Evolutionary conservation across 495 filamentous ascomycete genomes (phyloP).

Genomic region (Hypoxylon fuscum): DNA sequence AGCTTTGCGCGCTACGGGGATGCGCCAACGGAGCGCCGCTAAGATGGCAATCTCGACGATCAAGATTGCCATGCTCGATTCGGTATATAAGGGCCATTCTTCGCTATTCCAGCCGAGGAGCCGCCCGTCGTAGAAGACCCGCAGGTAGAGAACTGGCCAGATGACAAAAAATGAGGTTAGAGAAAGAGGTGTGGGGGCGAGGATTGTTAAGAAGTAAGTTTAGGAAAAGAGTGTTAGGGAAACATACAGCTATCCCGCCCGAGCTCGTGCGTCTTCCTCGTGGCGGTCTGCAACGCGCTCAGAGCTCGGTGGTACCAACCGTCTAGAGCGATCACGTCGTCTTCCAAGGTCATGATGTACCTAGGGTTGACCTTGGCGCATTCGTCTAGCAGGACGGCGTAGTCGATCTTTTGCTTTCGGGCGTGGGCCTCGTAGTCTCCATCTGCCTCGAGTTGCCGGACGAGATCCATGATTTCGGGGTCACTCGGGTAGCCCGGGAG

Average conservation of each 20-base stretch:
- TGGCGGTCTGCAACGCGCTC: constrained; percentile 49
- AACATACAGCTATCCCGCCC: constrained; percentile 45
- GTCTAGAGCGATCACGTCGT: constrained; percentile 61
- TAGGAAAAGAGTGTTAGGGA: background rate
- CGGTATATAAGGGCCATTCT: constrained; percentile 56
- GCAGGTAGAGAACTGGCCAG: constrained; percentile 62
- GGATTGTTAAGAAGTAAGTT: background rate
- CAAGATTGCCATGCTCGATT: constrained; percentile 44
- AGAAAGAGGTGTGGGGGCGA: constrained; percentile 5
- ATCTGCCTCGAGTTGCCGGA: constrained; percentile 44
- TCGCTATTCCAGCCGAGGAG: constrained; percentile 65
- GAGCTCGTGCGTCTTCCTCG: constrained; percentile 35
- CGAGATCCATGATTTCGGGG: constrained; percentile 26
- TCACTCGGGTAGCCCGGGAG: constrained; percentile 53
- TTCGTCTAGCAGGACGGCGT: constrained; percentile 55
- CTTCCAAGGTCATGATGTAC: constrained; percentile 64
- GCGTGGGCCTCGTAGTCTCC: constrained; percentile 38
- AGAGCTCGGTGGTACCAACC: constrained; percentile 61
- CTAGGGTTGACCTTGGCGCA: constrained; percentile 55
- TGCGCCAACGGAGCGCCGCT: constrained; percentile 19
- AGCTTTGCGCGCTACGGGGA: constrained; percentile 9
- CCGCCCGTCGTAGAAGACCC: constrained; percentile 65
- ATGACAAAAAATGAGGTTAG: background rate
- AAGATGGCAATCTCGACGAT: constrained; percentile 10
- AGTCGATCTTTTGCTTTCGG: constrained; percentile 60